Evolutionary conservation across 352 stramenopile genomes (phyloP).

Genomic region (Blastocystis sp.): DNA sequence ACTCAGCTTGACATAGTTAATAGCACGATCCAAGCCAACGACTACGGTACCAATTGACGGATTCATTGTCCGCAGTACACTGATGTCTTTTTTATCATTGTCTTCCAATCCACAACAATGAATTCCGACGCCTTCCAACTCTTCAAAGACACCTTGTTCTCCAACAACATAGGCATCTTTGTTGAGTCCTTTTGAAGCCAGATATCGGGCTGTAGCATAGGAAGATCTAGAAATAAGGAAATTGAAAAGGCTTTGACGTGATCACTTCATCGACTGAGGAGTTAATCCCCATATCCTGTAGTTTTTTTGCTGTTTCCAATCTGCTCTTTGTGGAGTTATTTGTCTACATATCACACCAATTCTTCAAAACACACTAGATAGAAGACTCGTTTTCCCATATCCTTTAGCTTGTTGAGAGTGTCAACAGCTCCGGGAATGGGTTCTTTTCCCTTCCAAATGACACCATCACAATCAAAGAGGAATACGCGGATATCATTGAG

Average conservation of each 20-base stretch:
- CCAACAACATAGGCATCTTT: constrained; percentile 35
- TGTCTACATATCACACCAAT: background rate
- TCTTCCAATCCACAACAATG: constrained; percentile 27
- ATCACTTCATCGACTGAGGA: constrained; percentile 32
- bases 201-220: constrained; percentile 56
- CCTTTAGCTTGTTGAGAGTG: constrained; percentile 53
- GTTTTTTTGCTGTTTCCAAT: constrained; percentile 13
- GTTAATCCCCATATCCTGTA: constrained; percentile 15
- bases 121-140: constrained; percentile 49
- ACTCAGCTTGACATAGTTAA: constrained; percentile 60
- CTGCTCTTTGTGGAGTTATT: constrained; percentile 62
- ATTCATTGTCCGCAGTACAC: background rate
- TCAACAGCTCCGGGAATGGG: constrained; percentile 30
- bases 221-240: constrained; percentile 28
- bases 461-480: constrained; percentile 61
- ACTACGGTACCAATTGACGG: constrained; percentile 11
- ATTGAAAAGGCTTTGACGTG: background rate
- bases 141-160: constrained; percentile 53
- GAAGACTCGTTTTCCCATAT: constrained; percentile 32
- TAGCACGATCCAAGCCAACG: constrained; percentile 39
- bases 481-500: background rate
- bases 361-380: background rate
- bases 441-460: constrained; percentile 60
- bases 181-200: background rate
- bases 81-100: background rate